These are phyloP conservation scores for Stipa capillata DNA, from an alignment of 176 grass and related monocot species.

Conservation along the genomic window DNA sequence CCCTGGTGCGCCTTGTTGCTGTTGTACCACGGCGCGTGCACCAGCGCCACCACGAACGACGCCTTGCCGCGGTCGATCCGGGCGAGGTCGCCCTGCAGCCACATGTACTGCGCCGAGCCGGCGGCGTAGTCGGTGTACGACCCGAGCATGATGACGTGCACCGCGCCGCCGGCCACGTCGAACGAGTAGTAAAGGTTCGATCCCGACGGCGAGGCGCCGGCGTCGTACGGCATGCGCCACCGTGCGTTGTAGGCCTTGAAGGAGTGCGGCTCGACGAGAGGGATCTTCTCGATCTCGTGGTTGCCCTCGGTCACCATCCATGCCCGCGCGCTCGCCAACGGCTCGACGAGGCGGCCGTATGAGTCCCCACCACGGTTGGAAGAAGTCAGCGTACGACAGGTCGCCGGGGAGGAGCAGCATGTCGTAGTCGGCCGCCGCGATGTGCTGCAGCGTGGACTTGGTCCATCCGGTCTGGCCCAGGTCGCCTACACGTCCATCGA, in stretches of 20 bases:
- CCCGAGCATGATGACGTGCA: slow-evolving; percentile 43
- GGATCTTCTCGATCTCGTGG: slow-evolving; percentile 42
- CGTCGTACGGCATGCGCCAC: slow-evolving; percentile 62
- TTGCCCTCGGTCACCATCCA: not conserved
- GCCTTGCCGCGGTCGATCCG: not conserved
- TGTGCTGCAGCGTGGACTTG: no score
- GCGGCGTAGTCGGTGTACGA: not conserved
- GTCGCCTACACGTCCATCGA: no score
- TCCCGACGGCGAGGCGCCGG: slow-evolving; percentile 18
- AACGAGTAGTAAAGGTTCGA: slow-evolving; percentile 67
- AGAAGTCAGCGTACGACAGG: no score
- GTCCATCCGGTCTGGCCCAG: no score
- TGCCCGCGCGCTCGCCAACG: not conserved
- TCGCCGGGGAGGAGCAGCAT: no score
- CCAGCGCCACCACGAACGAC: not conserved
- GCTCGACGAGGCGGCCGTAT: not conserved
- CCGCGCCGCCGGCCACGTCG: slow-evolving; percentile 36
- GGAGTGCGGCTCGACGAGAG: not conserved
- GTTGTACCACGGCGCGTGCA: slow-evolving; percentile 75
- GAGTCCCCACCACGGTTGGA: no score
- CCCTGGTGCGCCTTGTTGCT: slow-evolving; percentile 48
- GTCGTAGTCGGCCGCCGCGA: no score
- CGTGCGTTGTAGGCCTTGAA: slow-evolving; percentile 45
- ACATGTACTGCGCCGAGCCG: not conserved
- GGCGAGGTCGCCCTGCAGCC: not conserved